Base-by-base conservation (phyloP, 2,329 filamentous ascomycete genomes). In the Immersiporthe knoxdaviesiana region DNA sequence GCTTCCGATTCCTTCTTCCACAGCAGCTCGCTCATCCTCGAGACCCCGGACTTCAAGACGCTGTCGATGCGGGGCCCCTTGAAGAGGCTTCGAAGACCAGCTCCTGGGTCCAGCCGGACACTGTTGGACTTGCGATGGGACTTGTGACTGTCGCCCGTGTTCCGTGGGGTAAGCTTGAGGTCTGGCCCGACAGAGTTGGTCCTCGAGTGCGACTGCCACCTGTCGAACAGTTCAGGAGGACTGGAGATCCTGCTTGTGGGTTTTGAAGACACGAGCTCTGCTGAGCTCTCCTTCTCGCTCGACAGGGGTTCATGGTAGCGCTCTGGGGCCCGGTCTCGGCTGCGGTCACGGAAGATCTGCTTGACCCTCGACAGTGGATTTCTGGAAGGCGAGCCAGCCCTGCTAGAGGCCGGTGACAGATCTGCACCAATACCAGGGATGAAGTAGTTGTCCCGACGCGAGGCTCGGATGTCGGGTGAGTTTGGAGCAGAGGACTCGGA, bases 61-160 rank as follows among this genome's bases (percentile, higher is more conserved):
- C 88, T 91, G 71, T 93, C 92, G 72, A 95, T 89, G 67, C 91
- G 85, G 63, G 89, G 87, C 2, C 90, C 90, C 79, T 93, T 95
- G 79, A 97, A 91, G 62, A 97, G 90, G 8, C 91, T 89, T 56
- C 90, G 88, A 11, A 93, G 83, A 47, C 87, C 88, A 24, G 73
- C 70, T 12, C 87, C 88, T 52, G 79, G 77, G 66, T 86, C 81
- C 24, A 81, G 77, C 30, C 80, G 82, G n/a, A 85, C 73, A 74
- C 85, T 89, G 27, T 82, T 82, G 35, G 82, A 79, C 59, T 82
- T 85, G 70, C 81, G 80, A 70, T 83, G 82, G 60, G 81, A 81
- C 72, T 81, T 88, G 75, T 80, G 81, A 73, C 77, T 83, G 68
- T 85, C 83, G 32, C 84, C 82, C 21, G 80, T 79, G 64, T 78